Evolutionary conservation across 1,284 basidiomycete species (phyloP), one percentile per base, ranked within the genome.

Genomic region (Ustilago curta): DNA sequence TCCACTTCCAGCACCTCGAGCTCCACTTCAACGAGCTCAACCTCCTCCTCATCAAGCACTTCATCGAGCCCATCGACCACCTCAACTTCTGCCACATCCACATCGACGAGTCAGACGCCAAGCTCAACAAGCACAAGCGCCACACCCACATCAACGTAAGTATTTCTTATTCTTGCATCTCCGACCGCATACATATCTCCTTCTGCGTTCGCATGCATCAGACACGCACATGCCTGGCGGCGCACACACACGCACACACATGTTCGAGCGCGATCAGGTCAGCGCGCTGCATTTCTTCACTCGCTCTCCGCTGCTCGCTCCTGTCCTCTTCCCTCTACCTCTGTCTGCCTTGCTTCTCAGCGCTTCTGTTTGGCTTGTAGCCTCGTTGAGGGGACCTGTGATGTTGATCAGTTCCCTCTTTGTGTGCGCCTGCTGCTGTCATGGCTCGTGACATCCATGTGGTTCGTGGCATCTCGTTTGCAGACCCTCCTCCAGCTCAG

Each of bases 61-160:
- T 39, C 58, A 8, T 52, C 58, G 7, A 52, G 42, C 42, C 25
- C 57, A 19, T 42, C 51, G 9, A 31, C 40, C 3, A 53, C 27
- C 27, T 55, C 68, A 18, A 44, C 63, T n/a, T 56, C 49, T 25
- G 32, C 60, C 32, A 47, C 51, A n/a, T 44, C 52, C 1, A 29
- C 66, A 4, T 51, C 60, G 23, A 55, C 66, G 21, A 69, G 37
- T 21, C 35, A 48, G 14, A 39, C 37, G 23, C 56, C 65, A 11
- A 56, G 54, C 25, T 62, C 63, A 11, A 32, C 64, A 19, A 60
- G 52, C 45, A 77, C 75, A 45, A 67, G 51, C 40, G 40, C 59
- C 25, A 51, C 62, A 31, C 55, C 61, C 39, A 61, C 66, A n/a
- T 54, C 71, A n/a, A 60, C 66, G 71, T 77, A 66, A 76, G 71